Conservation (phyloP, 1,284 basidiomycete genomes). For the Trichosporon sp. region DNA sequence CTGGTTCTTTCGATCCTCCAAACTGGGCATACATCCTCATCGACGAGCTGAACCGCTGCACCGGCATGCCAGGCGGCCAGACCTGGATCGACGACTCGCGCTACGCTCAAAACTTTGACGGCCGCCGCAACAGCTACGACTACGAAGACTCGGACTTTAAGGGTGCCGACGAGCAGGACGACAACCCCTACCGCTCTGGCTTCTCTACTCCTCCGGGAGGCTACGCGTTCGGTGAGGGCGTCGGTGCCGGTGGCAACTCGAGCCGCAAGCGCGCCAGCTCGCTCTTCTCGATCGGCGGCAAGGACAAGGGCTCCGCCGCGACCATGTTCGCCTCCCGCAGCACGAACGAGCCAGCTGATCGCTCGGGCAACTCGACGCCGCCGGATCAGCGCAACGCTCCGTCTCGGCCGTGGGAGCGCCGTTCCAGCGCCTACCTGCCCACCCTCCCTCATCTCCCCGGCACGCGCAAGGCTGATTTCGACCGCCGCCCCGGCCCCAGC, state of each 20-base stretch:
- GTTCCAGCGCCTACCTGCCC: conserved; percentile 41
- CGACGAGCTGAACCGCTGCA: conserved; percentile 71
- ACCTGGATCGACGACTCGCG: conserved; percentile 67
- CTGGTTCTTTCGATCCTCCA: conserved; percentile 72
- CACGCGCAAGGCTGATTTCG: conserved; percentile 22
- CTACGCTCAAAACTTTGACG: conserved; percentile 42
- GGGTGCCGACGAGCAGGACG: not conserved
- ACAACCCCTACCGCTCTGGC: not conserved
- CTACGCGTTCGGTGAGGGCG: conserved; percentile 53
- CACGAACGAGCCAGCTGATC: not conserved
- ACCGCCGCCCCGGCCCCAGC: conserved; percentile 32
- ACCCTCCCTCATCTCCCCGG: conserved; percentile 19
- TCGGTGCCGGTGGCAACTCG: conserved; percentile 37
- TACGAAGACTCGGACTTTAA: conserved; percentile 12
- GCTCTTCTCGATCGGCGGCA: conserved; percentile 30
- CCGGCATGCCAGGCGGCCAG: conserved; percentile 68
- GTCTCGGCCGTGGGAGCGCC: conserved; percentile 31
- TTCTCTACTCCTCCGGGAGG: not conserved
- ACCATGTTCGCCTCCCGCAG: not conserved
- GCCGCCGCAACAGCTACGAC: conserved; percentile 35
- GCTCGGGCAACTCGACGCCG: conserved; percentile 13
- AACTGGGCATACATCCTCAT: conserved; percentile 75
- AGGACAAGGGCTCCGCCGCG: conserved; percentile 15
- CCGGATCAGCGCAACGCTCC: conserved; percentile 24
- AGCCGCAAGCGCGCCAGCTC: conserved; percentile 33